Evolutionary conservation across 345 rosid genomes (phyloP).

Genomic region (Citrus medica): DNA sequence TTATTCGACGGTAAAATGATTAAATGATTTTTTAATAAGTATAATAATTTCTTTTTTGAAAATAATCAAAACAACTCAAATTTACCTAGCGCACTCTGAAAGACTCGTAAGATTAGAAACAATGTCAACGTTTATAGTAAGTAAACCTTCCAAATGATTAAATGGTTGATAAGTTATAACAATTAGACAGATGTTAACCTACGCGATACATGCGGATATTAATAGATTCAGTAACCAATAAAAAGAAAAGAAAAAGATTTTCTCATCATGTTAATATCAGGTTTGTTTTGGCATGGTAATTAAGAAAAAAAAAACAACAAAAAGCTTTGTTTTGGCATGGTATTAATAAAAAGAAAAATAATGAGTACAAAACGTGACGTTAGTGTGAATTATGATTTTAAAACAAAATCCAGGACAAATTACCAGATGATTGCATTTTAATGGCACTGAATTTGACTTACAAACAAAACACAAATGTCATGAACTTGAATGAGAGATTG

Average conservation of each 20-base stretch:
- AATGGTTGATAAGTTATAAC: too few species aligned
- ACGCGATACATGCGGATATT: too few species aligned
- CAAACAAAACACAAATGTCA: background rate
- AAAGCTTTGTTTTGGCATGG: background rate
- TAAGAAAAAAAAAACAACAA: background rate
- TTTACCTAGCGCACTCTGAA: too few species aligned
- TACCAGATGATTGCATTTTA: background rate
- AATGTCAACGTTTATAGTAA: too few species aligned
- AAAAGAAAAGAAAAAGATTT: too few species aligned
- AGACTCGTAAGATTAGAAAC: too few species aligned
- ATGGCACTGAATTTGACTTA: background rate
- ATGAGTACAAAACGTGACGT: background rate
- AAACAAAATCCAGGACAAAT: background rate
- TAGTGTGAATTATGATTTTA: background rate
- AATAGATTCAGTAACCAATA: too few species aligned
- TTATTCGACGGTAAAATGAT: too few species aligned
- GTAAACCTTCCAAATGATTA: too few species aligned
- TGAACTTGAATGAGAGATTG: background rate
- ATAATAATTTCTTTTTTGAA: fast-evolving
- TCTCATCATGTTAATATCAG: background rate
- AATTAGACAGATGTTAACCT: too few species aligned
- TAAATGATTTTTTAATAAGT: too few species aligned
- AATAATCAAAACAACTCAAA: too few species aligned
- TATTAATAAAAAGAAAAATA: background rate
- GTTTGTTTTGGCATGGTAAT: background rate